Evolutionary conservation across 2,329 filamentous ascomycete genomes (phyloP).

Genomic region (Arachnomyces sp.): DNA sequence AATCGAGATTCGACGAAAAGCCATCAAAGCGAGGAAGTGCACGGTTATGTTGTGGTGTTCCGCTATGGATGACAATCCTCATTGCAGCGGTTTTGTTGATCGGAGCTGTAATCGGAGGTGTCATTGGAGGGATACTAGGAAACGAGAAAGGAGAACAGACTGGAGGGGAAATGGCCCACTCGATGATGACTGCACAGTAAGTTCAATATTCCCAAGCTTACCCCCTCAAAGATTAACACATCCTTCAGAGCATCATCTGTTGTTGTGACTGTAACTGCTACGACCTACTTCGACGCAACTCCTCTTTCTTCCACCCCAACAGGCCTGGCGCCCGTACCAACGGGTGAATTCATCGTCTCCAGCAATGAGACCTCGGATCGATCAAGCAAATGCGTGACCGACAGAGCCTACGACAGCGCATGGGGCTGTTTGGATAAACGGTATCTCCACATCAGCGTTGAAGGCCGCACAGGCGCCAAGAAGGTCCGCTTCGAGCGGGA

Average conservation of each 20-base stretch:
- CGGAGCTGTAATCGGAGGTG: slow-evolving; percentile 44
- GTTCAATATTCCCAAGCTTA: neutral
- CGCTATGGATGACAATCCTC: slow-evolving; percentile 43
- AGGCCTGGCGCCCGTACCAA: slow-evolving; percentile 39
- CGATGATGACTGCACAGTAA: slow-evolving; percentile 9
- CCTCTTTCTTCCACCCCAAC: slow-evolving; percentile 40
- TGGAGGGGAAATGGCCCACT: slow-evolving; percentile 5
- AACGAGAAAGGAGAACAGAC: slow-evolving; percentile 29
- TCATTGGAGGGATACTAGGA: slow-evolving; percentile 46
- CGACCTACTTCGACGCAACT: slow-evolving; percentile 43
- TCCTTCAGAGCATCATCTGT: slow-evolving; percentile 20
- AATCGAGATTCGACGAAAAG: slow-evolving; percentile 35
- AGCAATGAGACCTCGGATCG: slow-evolving; percentile 38
- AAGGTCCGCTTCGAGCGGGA: slow-evolving; percentile 33
- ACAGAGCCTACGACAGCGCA: slow-evolving; percentile 36
- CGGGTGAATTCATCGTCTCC: slow-evolving; percentile 43
- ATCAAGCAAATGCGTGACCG: slow-evolving; percentile 42
- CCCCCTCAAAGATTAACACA: slow-evolving; percentile 14
- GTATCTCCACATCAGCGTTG: slow-evolving; percentile 26
- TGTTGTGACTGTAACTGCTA: slow-evolving; percentile 41
- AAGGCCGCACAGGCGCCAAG: slow-evolving; percentile 17
- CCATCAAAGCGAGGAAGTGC: slow-evolving; percentile 36
- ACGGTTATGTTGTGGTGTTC: slow-evolving; percentile 42
- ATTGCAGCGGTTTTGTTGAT: slow-evolving; percentile 40
- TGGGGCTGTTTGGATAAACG: slow-evolving; percentile 42